Percentiles rank a stretch among this genome's conserved stretches.
phyloP scores from a whole-genome alignment of 176 grass and related monocot species.

The Eragrostis curvula region DNA sequence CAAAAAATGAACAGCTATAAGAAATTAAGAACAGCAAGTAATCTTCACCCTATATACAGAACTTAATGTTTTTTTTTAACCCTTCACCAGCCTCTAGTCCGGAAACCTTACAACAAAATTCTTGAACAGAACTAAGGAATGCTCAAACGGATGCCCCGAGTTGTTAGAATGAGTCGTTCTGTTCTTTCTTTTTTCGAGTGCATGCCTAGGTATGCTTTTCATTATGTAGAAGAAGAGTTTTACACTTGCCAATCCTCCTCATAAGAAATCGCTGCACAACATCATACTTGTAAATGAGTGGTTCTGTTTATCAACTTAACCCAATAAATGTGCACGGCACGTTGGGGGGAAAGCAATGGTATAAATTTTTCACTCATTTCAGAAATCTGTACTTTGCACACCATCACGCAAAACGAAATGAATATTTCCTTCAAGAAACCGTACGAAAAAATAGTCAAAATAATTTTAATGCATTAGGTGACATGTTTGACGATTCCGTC shows the following conservation, averaged over 20 bases:
- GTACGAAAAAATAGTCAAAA: not conserved
- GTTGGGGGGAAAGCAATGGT: not conserved
- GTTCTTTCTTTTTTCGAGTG: too few species aligned
- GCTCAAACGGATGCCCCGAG: not conserved
- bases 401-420: slow-evolving; percentile 14
- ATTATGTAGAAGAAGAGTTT: too few species aligned
- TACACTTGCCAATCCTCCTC: too few species aligned
- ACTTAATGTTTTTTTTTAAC: slow-evolving; percentile 26
- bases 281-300: not conserved
- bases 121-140: slow-evolving; percentile 1
- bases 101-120: slow-evolving; percentile 37
- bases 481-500: slow-evolving; percentile 45
- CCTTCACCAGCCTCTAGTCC: slow-evolving; percentile 37
- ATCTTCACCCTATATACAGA: slow-evolving; percentile 21
- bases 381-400: not conserved
- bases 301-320: not conserved
- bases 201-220: too few species aligned
- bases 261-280: too few species aligned
- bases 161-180: not conserved
- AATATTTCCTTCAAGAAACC: not conserved
- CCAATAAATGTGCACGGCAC: not conserved
- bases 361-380: not conserved
- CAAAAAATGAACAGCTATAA: slow-evolving; percentile 21
- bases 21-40: slow-evolving; percentile 29
- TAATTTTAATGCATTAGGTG: slow-evolving; percentile 38